A percentile compares a stretch with the other conserved stretches of the same genome.
These are phyloP conservation scores for Aspergillus flavus DNA, from an alignment of 2,329 filamentous ascomycete genomes.

Conservation along the genomic window DNA sequence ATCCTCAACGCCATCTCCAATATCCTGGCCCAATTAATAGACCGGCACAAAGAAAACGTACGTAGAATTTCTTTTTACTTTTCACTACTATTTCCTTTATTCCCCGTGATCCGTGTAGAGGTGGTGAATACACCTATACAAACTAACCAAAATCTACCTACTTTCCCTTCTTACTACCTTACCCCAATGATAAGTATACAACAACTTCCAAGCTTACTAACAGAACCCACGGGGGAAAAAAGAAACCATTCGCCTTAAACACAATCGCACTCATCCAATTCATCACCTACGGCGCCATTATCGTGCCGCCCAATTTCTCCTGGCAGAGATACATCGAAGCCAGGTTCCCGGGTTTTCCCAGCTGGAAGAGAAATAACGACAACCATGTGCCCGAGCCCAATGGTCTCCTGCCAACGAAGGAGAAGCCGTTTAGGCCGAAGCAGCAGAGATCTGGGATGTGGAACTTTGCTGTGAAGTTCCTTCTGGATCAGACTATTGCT, in stretches of 20 bases:
- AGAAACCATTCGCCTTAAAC: conserved; percentile 60
- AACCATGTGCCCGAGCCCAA: not conserved
- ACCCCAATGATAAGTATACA: not conserved
- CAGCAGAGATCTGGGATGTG: conserved; percentile 1
- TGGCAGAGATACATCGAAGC: conserved; percentile 83
- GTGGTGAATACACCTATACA: too few relatives aligned
- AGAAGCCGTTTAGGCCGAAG: conserved; percentile 10
- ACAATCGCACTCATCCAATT: conserved; percentile 74
- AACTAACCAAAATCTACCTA: too few relatives aligned
- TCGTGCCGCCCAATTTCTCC: conserved; percentile 78
- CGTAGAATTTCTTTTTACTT: conserved; percentile 7
- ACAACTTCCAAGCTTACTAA: not conserved
- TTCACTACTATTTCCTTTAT: not conserved
- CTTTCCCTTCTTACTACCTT: too few relatives aligned
- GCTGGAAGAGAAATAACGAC: conserved; percentile 3
- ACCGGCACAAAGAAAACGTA: conserved; percentile 40
- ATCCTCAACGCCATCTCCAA: conserved; percentile 43
- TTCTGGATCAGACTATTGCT: conserved; percentile 60
- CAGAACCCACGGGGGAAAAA: not conserved
- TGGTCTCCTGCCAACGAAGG: conserved; percentile 11
- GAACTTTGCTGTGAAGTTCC: conserved; percentile 53
- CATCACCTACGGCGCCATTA: conserved; percentile 70
- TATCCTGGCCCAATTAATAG: conserved; percentile 41
- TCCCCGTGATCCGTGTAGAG: not conserved
- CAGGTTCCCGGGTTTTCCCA: conserved; percentile 67